Percentiles rank a stretch among this genome's conserved stretches.
Evolutionary conservation across 768 basidiomycete genomes (phyloP).

Genomic region (Mycena albidolilacea): DNA sequence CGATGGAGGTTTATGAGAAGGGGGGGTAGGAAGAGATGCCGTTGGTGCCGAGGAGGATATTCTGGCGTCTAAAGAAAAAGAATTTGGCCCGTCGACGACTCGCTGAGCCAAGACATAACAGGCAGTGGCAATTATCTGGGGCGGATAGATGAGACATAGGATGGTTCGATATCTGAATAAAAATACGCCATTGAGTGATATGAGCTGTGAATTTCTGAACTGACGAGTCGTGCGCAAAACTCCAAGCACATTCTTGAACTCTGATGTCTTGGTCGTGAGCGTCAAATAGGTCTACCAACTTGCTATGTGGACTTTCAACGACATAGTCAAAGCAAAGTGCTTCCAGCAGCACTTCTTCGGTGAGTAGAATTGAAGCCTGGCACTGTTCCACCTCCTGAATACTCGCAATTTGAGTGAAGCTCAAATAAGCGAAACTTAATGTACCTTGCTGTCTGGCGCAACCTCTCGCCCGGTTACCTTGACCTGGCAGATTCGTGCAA

Average conservation of each 20-base stretch:
- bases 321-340: conserved; percentile 91
- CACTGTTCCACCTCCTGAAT: conserved; percentile 82
- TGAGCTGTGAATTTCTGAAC: conserved; percentile 42
- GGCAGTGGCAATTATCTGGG: conserved; percentile 81
- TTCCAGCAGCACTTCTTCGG: conserved; percentile 86
- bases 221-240: conserved; percentile 90
- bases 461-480: conserved; percentile 75
- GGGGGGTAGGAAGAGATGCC: conserved; percentile 85
- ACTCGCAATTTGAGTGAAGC: background rate
- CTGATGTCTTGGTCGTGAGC: conserved; percentile 60
- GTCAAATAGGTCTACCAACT: conserved; percentile 82
- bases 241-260: conserved; percentile 87
- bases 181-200: conserved; percentile 19
- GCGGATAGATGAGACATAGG: conserved; percentile 78
- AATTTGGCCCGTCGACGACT: conserved; percentile 79
- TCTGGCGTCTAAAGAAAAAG: conserved; percentile 80
- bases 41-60: conserved; percentile 81
- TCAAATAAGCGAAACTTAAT: background rate
- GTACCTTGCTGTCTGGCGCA: conserved; percentile 76
- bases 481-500: conserved; percentile 80
- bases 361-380: conserved; percentile 76
- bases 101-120: conserved; percentile 85
- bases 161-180: conserved; percentile 82
- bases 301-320: conserved; percentile 82
- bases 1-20: conserved; percentile 80